Percentiles rank a stretch among this genome's conserved stretches.
These are phyloP conservation scores for Plasmodium gonderi DNA, from an alignment of 169 alveolate genomes.

Conservation along the genomic window DNA sequence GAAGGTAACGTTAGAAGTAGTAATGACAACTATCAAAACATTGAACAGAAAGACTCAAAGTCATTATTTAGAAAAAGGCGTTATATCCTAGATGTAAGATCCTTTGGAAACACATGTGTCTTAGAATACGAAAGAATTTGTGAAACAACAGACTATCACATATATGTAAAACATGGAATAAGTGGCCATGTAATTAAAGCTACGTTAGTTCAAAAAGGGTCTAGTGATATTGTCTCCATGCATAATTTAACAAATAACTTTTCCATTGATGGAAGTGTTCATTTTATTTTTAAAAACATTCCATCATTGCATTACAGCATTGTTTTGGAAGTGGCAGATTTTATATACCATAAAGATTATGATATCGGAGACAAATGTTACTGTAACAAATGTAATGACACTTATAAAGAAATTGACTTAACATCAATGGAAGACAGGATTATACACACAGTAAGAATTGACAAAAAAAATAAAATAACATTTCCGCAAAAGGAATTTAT, in stretches of 20 bases:
- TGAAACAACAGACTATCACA: constrained; percentile 22
- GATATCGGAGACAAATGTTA: constrained; percentile 39
- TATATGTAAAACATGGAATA: constrained; percentile 43
- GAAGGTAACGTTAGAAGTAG: not conserved
- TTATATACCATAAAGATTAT: constrained; percentile 19
- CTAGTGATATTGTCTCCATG: constrained; percentile 60
- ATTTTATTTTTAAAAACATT: constrained; percentile 27
- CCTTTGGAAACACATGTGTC: constrained; percentile 53
- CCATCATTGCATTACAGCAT: constrained; percentile 63
- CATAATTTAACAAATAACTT: constrained; percentile 5
- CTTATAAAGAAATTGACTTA: constrained; percentile 12
- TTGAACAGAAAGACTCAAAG: not conserved
- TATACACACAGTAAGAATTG: constrained; percentile 20
- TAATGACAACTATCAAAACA: not conserved
- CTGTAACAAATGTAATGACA: constrained; percentile 35
- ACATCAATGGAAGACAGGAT: constrained; percentile 17
- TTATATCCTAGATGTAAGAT: constrained; percentile 14
- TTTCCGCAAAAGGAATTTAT: constrained; percentile 35
- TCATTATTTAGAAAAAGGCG: not conserved
- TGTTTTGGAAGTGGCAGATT: constrained; percentile 53
- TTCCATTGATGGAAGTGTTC: constrained; percentile 6
- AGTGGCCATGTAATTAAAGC: constrained; percentile 15
- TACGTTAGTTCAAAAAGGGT: constrained; percentile 40
- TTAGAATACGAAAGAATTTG: constrained; percentile 23
- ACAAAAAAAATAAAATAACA: constrained; percentile 5